Evolutionary conservation across 2,329 filamentous ascomycete genomes (phyloP), one percentile per base, ranked within the genome.

Genomic region (Xylariaceae sp.): DNA sequence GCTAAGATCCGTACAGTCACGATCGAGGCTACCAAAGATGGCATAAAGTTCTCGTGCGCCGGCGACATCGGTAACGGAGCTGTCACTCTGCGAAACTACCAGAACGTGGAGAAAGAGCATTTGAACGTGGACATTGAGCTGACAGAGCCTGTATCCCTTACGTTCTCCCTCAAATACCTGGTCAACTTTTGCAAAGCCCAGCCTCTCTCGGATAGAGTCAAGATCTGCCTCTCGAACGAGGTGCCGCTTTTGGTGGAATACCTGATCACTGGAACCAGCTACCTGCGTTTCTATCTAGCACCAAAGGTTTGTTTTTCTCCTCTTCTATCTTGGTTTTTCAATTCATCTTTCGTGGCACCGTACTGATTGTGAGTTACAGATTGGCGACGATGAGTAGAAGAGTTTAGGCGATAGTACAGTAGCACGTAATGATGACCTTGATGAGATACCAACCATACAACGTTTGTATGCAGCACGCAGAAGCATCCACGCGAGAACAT

Each of bases 101-200:
- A 78, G 59, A 86, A 88, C 61, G 76, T 96, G 50, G 90, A 97
- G 28, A 94, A 97, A 72, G 83, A 87, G 33, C 78, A 85, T 8
- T 73, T 83, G 60, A 86, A 89, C 59, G 85, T 97, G 55, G 78
- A 87, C 50, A 96, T 98, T 64, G 81, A 88, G 60, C 80, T 98
- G 46, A 84, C 80, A 27, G 94, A 98, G 71, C 88, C 92, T 36
- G 92, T 98, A 45, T 76, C 86, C 24, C 78, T 98, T 48, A 97
- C 90, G 34, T 98, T 98, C 73, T 97, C 92, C 23, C 84, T 98
- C 58, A 98, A 98, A 73, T 98, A 98, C 70, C 83, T 98, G 3
- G 87, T 94, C 75, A 97, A 97, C 78, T 98, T 98, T 73, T 97
- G 92, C 85, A 98, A 98, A 73, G 94, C 94, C 23, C 85, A 88